Base-by-base conservation (phyloP, 2,329 filamentous ascomycete genomes). In the Exophiala spinifera region DNA sequence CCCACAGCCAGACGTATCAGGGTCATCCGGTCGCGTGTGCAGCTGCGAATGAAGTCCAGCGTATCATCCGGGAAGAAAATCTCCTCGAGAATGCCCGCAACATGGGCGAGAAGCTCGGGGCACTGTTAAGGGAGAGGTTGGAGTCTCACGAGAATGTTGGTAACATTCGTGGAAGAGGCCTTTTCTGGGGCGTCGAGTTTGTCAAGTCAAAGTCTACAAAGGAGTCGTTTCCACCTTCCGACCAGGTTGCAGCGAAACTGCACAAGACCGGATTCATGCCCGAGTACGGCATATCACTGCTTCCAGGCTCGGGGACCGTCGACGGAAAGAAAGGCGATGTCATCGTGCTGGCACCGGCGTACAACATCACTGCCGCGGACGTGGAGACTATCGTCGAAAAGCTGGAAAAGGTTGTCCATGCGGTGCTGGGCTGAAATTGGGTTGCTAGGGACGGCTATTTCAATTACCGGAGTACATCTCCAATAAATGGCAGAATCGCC, bases 311-410 rank as follows among this genome's bases (percentile, higher is more conserved):
- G 0, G 86, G 86, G 1, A 83, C 82, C 0, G 80, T 74, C 0
- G 83, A 88, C 42, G 75, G 79, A 1, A 65, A 67, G n/a, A 66
- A 66, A 1, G 87, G 87, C 8, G 88, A 91, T 64, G 85, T 89
- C 67, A 73, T 89, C 33, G 75, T 91, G 21, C 64, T 91, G 10
- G 80, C 86, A 1, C 88, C 88, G 4, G 78, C 87, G 1, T 89
- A 84, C 69, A 89, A 81, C 42, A 75, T 85, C 19, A 56, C 54
- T 13, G 11, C 13, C 14, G 31, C 19, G 2, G 43, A 56, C 20
- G 46, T 56, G 17, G 21, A 33, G 13, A 31, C n/a, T 4, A 52
- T 53, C 19, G 51, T 51, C 1, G 49, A 49, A 2, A 49, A 34
- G 33, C 20, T 39, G 31, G 46, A 49, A 13, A 36, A 20, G 19